These are phyloP conservation scores for Neurospora sp. DNA, from an alignment of 495 filamentous ascomycete species.

Conservation along the genomic window DNA sequence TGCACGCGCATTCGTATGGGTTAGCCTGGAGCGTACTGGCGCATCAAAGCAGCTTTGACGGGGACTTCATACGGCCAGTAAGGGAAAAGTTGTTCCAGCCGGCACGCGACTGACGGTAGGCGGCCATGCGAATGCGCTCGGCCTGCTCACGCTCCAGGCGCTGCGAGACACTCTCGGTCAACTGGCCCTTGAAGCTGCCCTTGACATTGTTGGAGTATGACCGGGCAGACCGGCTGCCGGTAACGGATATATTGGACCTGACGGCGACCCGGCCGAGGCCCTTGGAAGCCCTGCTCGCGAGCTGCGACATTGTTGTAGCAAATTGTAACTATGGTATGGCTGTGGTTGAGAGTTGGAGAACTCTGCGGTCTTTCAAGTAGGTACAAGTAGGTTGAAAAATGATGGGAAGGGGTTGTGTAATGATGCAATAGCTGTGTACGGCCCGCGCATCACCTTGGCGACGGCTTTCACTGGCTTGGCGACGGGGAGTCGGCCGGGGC, in stretches of 20 bases:
- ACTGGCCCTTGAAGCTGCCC: constrained; percentile 63
- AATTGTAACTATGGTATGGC: not conserved
- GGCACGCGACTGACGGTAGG: constrained; percentile 41
- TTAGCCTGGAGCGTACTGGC: not conserved
- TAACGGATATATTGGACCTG: not conserved
- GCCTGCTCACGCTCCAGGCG: constrained; percentile 65
- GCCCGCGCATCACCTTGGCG: not conserved
- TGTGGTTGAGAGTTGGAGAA: not conserved
- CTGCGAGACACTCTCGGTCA: constrained; percentile 73
- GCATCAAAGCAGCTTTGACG: not conserved
- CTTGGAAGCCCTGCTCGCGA: constrained; percentile 20
- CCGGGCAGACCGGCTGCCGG: constrained; percentile 2
- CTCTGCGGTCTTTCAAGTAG: not conserved
- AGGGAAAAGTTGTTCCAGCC: constrained; percentile 49
- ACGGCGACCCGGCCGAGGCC: constrained; percentile 6
- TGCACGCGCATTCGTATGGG: constrained; percentile 12
- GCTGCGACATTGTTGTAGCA: constrained; percentile 21
- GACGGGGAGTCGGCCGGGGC: not conserved
- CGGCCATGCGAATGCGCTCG: constrained; percentile 56
- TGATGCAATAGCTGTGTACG: not conserved
- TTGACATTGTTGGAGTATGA: constrained; percentile 2
- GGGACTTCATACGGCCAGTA: constrained; percentile 46
- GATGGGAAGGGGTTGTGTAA: not conserved
- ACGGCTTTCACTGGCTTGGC: not conserved
- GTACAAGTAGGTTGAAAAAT: not conserved